Conservation (phyloP, 192 early-diverging fungal genomes). For the Mortierella alpina region DNA sequence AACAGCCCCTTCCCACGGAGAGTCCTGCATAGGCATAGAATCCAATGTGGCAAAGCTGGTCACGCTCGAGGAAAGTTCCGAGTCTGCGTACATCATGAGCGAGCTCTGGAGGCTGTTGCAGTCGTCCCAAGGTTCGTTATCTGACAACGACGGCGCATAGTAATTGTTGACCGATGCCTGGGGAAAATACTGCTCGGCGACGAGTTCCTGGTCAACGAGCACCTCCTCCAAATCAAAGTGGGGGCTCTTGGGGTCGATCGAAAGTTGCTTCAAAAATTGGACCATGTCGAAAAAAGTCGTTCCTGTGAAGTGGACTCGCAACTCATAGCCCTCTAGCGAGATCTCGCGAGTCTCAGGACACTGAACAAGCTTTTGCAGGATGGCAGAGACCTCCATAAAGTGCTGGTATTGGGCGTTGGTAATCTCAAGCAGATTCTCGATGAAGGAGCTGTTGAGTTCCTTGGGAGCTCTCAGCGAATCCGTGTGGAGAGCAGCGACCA, state of each 20-base stretch:
- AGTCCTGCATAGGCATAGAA: conserved; percentile 22
- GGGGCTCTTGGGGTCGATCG: conserved; percentile 42
- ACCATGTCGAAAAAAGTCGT: conserved; percentile 47
- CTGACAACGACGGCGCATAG: conserved; percentile 27
- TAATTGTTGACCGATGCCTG: conserved; percentile 38
- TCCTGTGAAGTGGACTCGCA: conserved; percentile 43
- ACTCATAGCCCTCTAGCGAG: conserved; percentile 44
- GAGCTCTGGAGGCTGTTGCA: conserved; percentile 40
- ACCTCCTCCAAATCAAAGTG: conserved; percentile 49
- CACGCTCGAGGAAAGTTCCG: conserved; percentile 28
- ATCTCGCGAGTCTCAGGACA: conserved; percentile 45
- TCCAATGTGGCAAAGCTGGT: conserved; percentile 32
- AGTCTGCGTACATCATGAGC: conserved; percentile 37
- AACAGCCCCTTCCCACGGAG: conserved; percentile 35
- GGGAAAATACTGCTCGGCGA: conserved; percentile 37
- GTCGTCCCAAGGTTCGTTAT: conserved; percentile 42
- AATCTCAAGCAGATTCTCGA: conserved; percentile 40
- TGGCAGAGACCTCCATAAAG: conserved; percentile 49
- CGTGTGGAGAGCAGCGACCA: conserved; percentile 48
- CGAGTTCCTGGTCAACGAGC: conserved; percentile 9
- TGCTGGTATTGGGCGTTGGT: conserved; percentile 51
- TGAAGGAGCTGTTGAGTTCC: conserved; percentile 35
- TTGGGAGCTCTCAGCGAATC: conserved; percentile 45
- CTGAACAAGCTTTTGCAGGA: conserved; percentile 34
- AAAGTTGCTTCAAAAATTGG: conserved; percentile 27